A percentile compares a stretch with the other conserved stretches of the same genome.
Conservation (phyloP, 2,329 filamentous ascomycete species). For the Microcera coccophila region DNA sequence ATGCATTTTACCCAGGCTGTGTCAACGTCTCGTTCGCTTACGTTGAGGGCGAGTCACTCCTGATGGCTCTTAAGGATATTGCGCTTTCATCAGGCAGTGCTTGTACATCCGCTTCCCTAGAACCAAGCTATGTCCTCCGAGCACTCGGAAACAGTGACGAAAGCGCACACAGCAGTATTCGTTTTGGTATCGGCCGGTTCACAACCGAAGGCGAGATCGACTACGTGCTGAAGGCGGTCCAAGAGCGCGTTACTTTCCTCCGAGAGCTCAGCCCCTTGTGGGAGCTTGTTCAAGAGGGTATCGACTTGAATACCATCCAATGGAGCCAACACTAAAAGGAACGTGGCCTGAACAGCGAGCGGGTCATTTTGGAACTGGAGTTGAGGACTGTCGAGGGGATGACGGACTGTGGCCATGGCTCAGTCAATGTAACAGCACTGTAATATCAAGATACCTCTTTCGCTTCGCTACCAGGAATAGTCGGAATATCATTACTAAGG, state of each 20-base stretch:
- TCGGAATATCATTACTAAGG: not conserved
- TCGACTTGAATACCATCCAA: conserved; percentile 93
- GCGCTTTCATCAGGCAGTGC: conserved; percentile 94
- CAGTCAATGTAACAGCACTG: conserved; percentile 32
- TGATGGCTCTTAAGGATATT: conserved; percentile 98
- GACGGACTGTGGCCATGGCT: conserved; percentile 16
- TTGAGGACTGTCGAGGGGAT: conserved; percentile 8
- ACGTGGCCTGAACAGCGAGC: conserved; percentile 1
- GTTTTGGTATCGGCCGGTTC: conserved; percentile 95
- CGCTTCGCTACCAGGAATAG: conserved; percentile 6
- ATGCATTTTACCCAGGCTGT: conserved; percentile 88
- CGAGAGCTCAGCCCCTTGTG: conserved; percentile 92
- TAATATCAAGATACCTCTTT: conserved; percentile 34
- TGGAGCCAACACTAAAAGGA: conserved; percentile 85
- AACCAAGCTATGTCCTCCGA: conserved; percentile 92
- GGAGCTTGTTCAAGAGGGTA: conserved; percentile 95
- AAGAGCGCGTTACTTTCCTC: conserved; percentile 85
- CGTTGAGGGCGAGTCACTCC: conserved; percentile 92
- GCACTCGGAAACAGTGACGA: conserved; percentile 95
- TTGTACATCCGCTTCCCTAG: conserved; percentile 92
- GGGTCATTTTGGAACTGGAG: conserved; percentile 5
- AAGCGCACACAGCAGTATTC: conserved; percentile 94
- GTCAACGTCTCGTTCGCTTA: conserved; percentile 99
- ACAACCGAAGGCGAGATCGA: conserved; percentile 95
- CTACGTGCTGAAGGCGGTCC: conserved; percentile 92